Percentiles rank a stretch among this genome's conserved stretches.
Evolutionary conservation across 1,284 basidiomycete genomes (phyloP).

Genomic region (Ceratobasidium papillatum): DNA sequence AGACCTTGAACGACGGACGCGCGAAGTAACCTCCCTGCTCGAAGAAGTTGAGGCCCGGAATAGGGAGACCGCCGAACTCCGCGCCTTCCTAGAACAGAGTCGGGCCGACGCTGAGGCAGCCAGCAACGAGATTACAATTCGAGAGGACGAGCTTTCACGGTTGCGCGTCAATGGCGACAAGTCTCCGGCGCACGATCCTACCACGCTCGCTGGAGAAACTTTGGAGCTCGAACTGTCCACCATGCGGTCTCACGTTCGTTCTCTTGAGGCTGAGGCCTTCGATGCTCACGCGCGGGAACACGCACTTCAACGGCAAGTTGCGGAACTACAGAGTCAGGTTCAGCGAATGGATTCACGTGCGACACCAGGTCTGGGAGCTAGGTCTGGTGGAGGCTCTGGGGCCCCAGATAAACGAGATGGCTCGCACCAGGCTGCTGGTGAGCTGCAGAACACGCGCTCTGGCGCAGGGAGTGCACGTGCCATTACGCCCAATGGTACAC

Average conservation of each 20-base stretch:
- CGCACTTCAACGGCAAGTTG: slow-evolving; percentile 72
- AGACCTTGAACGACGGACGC: slow-evolving; percentile 28
- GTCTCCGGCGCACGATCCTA: slow-evolving; percentile 44
- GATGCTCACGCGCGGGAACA: slow-evolving; percentile 75
- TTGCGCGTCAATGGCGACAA: slow-evolving; percentile 49
- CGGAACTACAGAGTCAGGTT: slow-evolving; percentile 69
- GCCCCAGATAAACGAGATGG: slow-evolving; percentile 30
- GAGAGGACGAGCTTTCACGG: slow-evolving; percentile 19
- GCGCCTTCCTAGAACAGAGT: slow-evolving; percentile 65
- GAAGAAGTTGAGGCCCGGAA: slow-evolving; percentile 28
- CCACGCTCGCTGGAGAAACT: slow-evolving; percentile 73
- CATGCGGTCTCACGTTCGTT: slow-evolving; percentile 77
- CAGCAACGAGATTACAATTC: slow-evolving; percentile 18
- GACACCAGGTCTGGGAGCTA: slow-evolving; percentile 50
- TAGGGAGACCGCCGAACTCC: slow-evolving; percentile 56
- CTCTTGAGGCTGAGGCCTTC: slow-evolving; percentile 75
- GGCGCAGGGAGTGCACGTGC: slow-evolving; percentile 60
- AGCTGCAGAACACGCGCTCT: slow-evolving; percentile 48
- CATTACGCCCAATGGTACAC: slow-evolving; percentile 54
- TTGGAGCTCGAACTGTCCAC: slow-evolving; percentile 78
- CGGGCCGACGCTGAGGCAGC: slow-evolving; percentile 51
- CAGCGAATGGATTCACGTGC: slow-evolving; percentile 54
- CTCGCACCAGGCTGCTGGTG: slow-evolving; percentile 28
- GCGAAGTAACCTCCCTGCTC: slow-evolving; percentile 31
- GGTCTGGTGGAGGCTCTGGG: neutral